Base-by-base conservation (phyloP, 2,329 filamentous ascomycete genomes). In the Pseudogymnoascus sp. region DNA sequence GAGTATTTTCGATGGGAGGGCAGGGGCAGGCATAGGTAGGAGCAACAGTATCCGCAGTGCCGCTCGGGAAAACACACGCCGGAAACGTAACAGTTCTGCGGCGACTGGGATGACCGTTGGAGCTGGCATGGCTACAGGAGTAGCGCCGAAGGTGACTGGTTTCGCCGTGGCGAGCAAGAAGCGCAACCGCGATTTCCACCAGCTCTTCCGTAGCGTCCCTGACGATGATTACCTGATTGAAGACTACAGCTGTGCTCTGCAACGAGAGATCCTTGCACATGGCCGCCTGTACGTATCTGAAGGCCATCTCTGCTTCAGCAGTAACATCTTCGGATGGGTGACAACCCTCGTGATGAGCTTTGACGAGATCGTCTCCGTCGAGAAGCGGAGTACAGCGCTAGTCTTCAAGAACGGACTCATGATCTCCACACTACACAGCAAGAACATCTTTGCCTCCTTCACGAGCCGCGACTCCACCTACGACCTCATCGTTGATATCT, bases 141-240 rank as follows among this genome's bases (percentile, higher is more conserved):
- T 83, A 61, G 84, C 87, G n/a, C 89, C 90, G 49, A 92, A 92
- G 66, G 80, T 96, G 66, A 96, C 93, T 4, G 94, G 94, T 0
- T 99, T 99, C 73, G 93, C 94, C 59, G 92, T 97, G 66, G 94
- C 94, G 59, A 95, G 90, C 73, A 96, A 95, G 74, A 97, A 94
- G 77, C 86, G 95, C 63, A 99, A 99, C 75, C 86, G 91, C 59
- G 94, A 97, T 72, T 99, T 97, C 70, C 94, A 99, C 74, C 84
- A 83, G 64, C 78, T 96, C 2, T 99, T 99, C 80, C 90, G 94
- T 75, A 97, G 92, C 72, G 94, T 99, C 0, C 94, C 95, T 0
- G 93, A 97, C 68, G 94, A 99, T 70, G 94, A 99, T 74, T 97
- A 96, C 72, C 81, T 99, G 26, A 97, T 99, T 67, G 94, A 99